Conservation (phyloP, 306 rosid genomes). For the Trifolium repens region DNA sequence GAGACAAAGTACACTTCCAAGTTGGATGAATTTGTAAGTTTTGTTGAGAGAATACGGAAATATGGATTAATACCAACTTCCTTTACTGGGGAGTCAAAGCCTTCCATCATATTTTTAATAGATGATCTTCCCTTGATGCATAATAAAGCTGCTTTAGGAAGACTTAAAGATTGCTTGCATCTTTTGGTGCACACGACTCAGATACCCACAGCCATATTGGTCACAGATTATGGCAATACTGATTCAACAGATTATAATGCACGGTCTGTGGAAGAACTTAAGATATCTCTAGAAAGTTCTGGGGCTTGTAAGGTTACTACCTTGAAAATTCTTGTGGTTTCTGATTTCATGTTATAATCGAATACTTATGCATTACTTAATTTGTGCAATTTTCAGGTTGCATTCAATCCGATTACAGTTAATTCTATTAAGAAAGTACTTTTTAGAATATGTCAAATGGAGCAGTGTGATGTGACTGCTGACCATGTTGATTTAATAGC, state of each 20-base stretch:
- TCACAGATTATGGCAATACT: constrained; percentile 67
- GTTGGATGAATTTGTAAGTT: constrained; percentile 86
- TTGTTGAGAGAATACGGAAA: constrained; percentile 81
- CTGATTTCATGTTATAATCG: constrained; percentile 26
- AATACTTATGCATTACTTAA: constrained; percentile 37
- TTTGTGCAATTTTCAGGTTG: constrained; percentile 64
- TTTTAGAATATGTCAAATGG: constrained; percentile 71
- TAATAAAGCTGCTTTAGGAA: constrained; percentile 68
- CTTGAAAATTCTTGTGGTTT: constrained; percentile 42
- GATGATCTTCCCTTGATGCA: constrained; percentile 86
- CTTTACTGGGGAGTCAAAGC: constrained; percentile 58
- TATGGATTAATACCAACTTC: constrained; percentile 71
- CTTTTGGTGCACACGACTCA: constrained; percentile 69
- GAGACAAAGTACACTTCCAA: constrained; percentile 80
- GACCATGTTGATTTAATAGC: constrained; percentile 84
- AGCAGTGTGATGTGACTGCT: constrained; percentile 61
- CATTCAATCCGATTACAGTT: constrained; percentile 82
- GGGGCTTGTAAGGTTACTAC: constrained; percentile 99
- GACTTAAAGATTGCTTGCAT: constrained; percentile 70
- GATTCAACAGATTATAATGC: constrained; percentile 73
- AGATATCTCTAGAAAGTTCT: constrained; percentile 69
- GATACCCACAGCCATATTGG: constrained; percentile 83
- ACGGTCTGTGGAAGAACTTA: constrained; percentile 63
- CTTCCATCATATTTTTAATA: constrained; percentile 69
- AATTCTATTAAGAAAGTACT: constrained; percentile 77